A percentile compares a stretch with the other conserved stretches of the same genome.
Conservation (phyloP, 129 eudicot species). For the Logfia minima region DNA sequence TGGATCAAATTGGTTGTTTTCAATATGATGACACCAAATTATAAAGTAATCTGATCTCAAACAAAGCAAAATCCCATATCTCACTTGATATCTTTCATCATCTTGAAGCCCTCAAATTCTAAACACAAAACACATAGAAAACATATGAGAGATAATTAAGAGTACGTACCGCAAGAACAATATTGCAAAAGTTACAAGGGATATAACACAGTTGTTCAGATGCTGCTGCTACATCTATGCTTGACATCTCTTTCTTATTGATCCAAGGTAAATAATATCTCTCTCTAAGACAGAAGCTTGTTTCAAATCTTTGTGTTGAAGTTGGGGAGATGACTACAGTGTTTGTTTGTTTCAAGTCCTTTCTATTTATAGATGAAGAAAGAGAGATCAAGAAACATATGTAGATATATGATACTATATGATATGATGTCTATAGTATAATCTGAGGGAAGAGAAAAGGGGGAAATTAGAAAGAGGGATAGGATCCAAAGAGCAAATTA, state of each 20-base stretch:
- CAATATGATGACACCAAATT: constrained; percentile 22
- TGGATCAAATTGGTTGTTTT: constrained; percentile 24
- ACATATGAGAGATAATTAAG: not conserved
- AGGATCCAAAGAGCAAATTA: constrained; percentile 50
- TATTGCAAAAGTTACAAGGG: constrained; percentile 98
- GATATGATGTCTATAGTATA: constrained; percentile 19
- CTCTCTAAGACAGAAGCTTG: constrained; percentile 20
- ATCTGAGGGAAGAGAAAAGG: constrained; percentile 33
- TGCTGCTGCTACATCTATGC: constrained; percentile 47
- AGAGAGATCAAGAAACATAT: constrained; percentile 30
- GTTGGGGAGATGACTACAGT: constrained; percentile 39
- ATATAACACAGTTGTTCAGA: constrained; percentile 90
- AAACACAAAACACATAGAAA: constrained; percentile 9
- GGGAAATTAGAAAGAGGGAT: constrained; percentile 31
- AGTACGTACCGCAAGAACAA: constrained; percentile 87
- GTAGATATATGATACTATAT: constrained; percentile 17
- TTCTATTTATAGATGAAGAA: constrained; percentile 35
- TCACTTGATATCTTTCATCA: constrained; percentile 11
- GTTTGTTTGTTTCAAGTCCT: constrained; percentile 25
- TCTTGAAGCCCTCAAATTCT: constrained; percentile 3
- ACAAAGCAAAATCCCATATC: not conserved
- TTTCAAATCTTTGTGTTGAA: constrained; percentile 30
- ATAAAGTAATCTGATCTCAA: constrained; percentile 13
- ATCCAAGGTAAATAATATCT: constrained; percentile 18
- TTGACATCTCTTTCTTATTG: constrained; percentile 43